phyloP scores from a whole-genome alignment of 2,329 filamentous ascomycete species.

The Ceratocystis variospora region DNA sequence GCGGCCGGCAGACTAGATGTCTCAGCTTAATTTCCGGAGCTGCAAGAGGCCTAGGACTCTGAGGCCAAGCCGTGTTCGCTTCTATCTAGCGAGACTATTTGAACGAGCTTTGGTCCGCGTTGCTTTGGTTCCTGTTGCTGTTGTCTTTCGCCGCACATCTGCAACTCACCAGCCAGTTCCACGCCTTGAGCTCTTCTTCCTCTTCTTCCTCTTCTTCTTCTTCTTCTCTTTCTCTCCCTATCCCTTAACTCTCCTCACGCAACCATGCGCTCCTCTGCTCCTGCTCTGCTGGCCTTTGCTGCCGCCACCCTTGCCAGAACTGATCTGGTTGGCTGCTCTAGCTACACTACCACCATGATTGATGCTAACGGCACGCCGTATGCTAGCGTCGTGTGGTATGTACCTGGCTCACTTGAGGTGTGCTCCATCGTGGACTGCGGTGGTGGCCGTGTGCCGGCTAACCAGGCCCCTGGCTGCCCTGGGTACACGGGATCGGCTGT shows the following conservation, averaged over 20 bases:
- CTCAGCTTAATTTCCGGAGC: slow-evolving; percentile 5
- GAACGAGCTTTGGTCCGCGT: neutral
- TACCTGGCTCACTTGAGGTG: slow-evolving; percentile 49
- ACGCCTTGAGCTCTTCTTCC: neutral
- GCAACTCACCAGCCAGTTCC: neutral
- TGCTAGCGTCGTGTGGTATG: slow-evolving; percentile 42
- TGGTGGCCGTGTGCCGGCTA: slow-evolving; percentile 50
- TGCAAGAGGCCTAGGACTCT: neutral
- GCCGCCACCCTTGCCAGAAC: slow-evolving; percentile 30
- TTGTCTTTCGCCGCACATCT: neutral
- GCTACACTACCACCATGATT: slow-evolving; percentile 27
- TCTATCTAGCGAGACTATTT: neutral
- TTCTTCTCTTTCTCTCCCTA: neutral
- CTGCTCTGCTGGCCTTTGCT: slow-evolving; percentile 25
- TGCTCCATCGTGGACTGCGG: slow-evolving; percentile 53
- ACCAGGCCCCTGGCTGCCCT: slow-evolving; percentile 47
- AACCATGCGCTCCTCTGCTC: slow-evolving; percentile 21
- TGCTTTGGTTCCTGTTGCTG: neutral
- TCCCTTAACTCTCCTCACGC: neutral
- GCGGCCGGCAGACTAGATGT: neutral
- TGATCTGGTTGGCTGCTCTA: slow-evolving; percentile 34
- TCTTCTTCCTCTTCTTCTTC: neutral
- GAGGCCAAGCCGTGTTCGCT: neutral
- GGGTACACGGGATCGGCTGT: slow-evolving; percentile 42
- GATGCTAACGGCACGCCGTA: slow-evolving; percentile 27